Base-by-base conservation (phyloP, 2,329 filamentous ascomycete species). In the Dactylonectria estremocensis region DNA sequence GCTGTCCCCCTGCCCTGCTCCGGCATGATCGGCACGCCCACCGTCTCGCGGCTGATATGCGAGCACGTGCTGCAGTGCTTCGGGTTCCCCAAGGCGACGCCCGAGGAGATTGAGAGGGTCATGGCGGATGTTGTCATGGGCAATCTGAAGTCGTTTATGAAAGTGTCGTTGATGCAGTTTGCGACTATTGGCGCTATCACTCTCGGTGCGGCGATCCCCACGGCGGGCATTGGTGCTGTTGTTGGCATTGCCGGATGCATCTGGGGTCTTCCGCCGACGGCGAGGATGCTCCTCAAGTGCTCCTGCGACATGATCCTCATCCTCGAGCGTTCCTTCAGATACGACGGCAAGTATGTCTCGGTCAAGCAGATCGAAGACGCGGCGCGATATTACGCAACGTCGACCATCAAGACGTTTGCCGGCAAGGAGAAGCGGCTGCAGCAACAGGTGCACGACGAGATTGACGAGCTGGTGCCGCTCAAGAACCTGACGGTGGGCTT, bases 281-380 rank as follows among this genome's bases (percentile, higher is more conserved):
- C 74, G 0, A 66, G 74, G 3, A 76, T 76, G 74, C 20, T 76
- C 16, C 68, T 76, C 16, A 76, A 76, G 16, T 76, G 74, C 6
- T 76, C 74, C 0, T 76, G 74, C 48, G 74, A 76, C 1, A 76
- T 76, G 74, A 76, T 76, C 6, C 52, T 76, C 0, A 76, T 76
- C 0, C 71, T 76, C 0, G 74, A 76, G 6, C 60, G 74, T 0
- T 75, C 74, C 1, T 76, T 76, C 1, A 50, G 74, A 1, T 76
- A 76, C 9, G 74, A 64, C 0, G 74, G 74, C 20, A 76, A 76
- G 37, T 76, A 76, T 22, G 74, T 76, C 2, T 76, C 74, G 0
- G 61, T 76, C 37, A 76, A 72, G 49, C 72, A 76, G 62, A 76
- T 76, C 22, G 74, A 76, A 37, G 68, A 72, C 5, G 74, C 74